Conservation (phyloP, 129 eudicot species). For the Escallonia rubra region DNA sequence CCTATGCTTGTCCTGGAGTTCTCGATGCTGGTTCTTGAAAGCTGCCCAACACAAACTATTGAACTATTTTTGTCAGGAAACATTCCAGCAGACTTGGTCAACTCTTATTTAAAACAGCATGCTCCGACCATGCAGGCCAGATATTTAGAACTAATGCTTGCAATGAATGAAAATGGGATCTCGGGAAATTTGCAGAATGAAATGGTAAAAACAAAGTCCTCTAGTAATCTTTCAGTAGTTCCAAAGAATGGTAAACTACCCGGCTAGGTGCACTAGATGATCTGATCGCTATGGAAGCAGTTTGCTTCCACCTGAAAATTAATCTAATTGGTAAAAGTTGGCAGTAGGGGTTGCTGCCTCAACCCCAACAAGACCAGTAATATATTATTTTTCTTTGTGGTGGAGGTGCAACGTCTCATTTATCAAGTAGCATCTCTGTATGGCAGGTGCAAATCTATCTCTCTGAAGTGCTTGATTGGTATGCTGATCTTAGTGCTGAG, state of each 20-base stretch:
- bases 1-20: constrained; percentile 96
- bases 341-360: too few relatives aligned
- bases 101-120: constrained; percentile 84
- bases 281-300: too few relatives aligned
- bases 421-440: constrained; percentile 7
- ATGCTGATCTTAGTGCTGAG: constrained; percentile 62
- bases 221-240: not conserved
- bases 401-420: not conserved
- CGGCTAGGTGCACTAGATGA: not conserved
- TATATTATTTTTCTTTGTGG: not conserved
- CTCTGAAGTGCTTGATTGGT: constrained; percentile 93
- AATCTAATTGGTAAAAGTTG: too few relatives aligned
- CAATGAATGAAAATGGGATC: constrained; percentile 81
- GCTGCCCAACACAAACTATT: constrained; percentile 86
- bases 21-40: constrained; percentile 83
- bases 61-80: constrained; percentile 94
- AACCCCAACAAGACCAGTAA: too few relatives aligned
- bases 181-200: constrained; percentile 92
- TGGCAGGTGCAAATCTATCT: constrained; percentile 92
- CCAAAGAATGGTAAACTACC: not conserved
- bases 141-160: constrained; percentile 81
- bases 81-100: constrained; percentile 90
- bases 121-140: constrained; percentile 91
- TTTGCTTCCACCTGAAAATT: too few relatives aligned
- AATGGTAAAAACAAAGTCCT: constrained; percentile 52